A percentile compares a stretch with the other conserved stretches of the same genome.
Conservation (phyloP, 2,329 filamentous ascomycete genomes). For the Rhynchosporium graminicola region DNA sequence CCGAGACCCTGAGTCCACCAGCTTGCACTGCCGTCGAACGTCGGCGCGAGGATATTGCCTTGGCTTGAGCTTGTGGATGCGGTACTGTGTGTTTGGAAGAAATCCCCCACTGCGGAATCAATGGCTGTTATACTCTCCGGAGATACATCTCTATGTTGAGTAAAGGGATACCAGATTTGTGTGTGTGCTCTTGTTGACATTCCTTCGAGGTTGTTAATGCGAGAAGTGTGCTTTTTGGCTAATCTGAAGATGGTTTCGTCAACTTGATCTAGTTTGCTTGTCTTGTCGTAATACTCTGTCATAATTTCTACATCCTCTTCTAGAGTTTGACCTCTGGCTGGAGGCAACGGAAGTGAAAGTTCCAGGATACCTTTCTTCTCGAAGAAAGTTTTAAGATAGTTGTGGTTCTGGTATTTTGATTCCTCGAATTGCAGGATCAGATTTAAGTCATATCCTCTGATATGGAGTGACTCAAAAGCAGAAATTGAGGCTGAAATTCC, state of each 20-base stretch:
- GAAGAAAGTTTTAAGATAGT: conserved; percentile 71
- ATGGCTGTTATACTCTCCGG: conserved; percentile 69
- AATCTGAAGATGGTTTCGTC: conserved; percentile 53
- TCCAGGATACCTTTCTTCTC: conserved; percentile 57
- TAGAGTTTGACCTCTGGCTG: conserved; percentile 44
- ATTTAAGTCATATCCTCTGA: conserved; percentile 79
- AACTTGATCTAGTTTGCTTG: conserved; percentile 45
- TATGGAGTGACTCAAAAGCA: conserved; percentile 73
- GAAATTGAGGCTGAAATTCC: conserved; percentile 81
- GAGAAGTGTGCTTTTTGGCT: conserved; percentile 52
- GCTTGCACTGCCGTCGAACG: conserved; percentile 81
- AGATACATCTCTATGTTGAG: conserved; percentile 69
- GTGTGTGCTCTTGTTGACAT: conserved; percentile 63
- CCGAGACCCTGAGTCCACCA: conserved; percentile 93
- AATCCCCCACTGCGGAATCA: conserved; percentile 78
- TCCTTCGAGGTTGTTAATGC: conserved; percentile 59
- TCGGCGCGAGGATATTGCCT: conserved; percentile 55
- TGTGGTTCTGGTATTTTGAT: conserved; percentile 64
- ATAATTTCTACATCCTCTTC: conserved; percentile 58
- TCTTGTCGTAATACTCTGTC: conserved; percentile 61
- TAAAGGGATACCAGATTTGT: conserved; percentile 85
- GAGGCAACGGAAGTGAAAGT: conserved; percentile 59
- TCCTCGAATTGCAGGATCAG: conserved; percentile 70
- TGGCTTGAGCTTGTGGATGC: conserved; percentile 16
- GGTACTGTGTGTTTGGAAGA: conserved; percentile 62